phyloP scores from a whole-genome alignment of 2,329 filamentous ascomycete species.

The Fusarium sp. region DNA sequence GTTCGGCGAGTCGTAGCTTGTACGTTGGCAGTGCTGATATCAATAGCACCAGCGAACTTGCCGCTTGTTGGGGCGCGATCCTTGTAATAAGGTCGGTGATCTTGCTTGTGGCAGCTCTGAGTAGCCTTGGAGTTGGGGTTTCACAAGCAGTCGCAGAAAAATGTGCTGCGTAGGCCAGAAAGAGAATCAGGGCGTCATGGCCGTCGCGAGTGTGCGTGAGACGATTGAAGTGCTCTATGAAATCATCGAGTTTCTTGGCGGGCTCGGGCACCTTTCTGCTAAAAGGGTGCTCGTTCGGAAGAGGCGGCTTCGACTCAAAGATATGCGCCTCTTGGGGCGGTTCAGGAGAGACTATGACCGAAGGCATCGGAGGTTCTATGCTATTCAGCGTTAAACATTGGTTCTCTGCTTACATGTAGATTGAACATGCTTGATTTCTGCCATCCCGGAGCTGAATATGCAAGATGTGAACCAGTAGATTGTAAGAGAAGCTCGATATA shows the following conservation, averaged over 20 bases:
- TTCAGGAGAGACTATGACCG: neutral
- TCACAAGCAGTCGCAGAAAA: slow-evolving; percentile 22
- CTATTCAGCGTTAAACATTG: neutral
- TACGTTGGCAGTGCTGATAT: neutral
- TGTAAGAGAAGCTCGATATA: neutral
- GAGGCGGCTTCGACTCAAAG: fast-evolving
- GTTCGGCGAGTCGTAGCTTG: neutral
- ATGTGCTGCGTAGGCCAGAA: slow-evolving; percentile 28
- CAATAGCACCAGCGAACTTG: fast-evolving
- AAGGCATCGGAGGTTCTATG: neutral
- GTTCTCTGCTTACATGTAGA: fast-evolving
- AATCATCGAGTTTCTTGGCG: slow-evolving; percentile 18
- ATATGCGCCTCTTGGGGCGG: neutral
- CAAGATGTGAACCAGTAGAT: fast-evolving
- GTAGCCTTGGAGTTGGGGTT: neutral
- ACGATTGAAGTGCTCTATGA: slow-evolving; percentile 23
- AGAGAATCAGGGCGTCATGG: slow-evolving; percentile 27
- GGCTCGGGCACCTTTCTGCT: neutral
- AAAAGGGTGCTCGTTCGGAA: fast-evolving
- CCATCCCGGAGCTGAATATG: neutral
- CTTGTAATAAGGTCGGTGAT: fast-evolving
- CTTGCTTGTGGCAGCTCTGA: neutral
- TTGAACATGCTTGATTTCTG: slow-evolving; percentile 1
- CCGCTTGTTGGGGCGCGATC: neutral
- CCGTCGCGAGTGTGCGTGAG: slow-evolving; percentile 31